phyloP scores from a whole-genome alignment of 148 eudicot species.

The Chenopodium suecicum region DNA sequence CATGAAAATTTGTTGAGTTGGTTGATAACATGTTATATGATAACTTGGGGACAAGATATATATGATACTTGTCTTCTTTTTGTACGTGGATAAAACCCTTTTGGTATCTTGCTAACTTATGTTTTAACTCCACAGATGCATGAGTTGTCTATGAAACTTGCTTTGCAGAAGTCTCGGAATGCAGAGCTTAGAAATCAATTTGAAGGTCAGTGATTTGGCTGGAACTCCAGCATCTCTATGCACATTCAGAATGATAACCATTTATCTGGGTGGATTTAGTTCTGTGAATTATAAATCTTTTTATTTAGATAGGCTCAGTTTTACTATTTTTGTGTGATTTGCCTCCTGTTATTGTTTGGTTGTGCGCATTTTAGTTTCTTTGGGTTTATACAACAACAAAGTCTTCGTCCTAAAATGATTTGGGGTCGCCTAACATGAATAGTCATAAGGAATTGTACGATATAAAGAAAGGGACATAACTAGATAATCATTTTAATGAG shows the following conservation, averaged over 20 bases:
- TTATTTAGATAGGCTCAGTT: background rate
- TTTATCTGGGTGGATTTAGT: background rate
- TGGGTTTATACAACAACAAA: background rate
- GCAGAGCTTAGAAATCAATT: constrained; percentile 78
- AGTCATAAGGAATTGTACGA: too few species aligned
- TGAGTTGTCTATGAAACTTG: constrained; percentile 85
- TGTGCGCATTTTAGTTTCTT: background rate
- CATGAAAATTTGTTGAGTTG: background rate
- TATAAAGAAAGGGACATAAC: too few species aligned
- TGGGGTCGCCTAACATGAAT: too few species aligned
- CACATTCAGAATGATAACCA: background rate
- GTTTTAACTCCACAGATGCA: constrained; percentile 57
- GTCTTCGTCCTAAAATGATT: too few species aligned
- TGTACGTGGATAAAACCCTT: background rate
- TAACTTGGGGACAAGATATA: background rate
- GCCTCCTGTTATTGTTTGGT: background rate
- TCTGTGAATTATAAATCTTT: background rate
- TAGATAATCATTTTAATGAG: too few species aligned
- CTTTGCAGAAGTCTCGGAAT: constrained; percentile 85
- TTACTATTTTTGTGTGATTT: background rate
- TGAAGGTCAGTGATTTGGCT: constrained; percentile 61
- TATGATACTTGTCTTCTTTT: background rate
- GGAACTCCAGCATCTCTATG: background rate
- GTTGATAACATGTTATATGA: background rate
- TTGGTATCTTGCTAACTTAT: background rate